These are phyloP conservation scores for Canna indica DNA, from an alignment of 176 grass and related monocot genomes.

Conservation along the genomic window DNA sequence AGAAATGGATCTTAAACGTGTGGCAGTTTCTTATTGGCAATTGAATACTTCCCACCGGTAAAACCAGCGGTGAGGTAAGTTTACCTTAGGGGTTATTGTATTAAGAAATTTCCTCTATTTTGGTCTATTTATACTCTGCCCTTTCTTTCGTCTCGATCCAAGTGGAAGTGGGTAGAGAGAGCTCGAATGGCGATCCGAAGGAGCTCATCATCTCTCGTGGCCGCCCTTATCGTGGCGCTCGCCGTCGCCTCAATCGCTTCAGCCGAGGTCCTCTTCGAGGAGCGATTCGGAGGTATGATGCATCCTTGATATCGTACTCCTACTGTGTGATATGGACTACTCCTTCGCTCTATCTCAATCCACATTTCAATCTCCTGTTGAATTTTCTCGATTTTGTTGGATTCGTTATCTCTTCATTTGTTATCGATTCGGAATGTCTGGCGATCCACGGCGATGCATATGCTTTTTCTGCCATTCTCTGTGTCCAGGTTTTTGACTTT, in stretches of 20 bases:
- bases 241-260: conserved; percentile 25
- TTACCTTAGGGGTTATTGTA: neutral
- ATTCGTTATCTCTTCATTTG: neutral
- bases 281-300: conserved; percentile 70
- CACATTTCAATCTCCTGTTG: neutral
- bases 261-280: conserved; percentile 69
- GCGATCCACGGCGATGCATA: neutral
- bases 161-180: neutral
- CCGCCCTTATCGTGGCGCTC: conserved; percentile 27
- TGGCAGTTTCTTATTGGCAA: too few relatives aligned
- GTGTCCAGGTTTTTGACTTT: too few relatives aligned
- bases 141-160: neutral
- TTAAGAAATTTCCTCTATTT: neutral
- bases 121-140: conserved; percentile 1
- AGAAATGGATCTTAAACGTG: too few relatives aligned
- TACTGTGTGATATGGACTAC: neutral
- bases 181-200: conserved; percentile 27
- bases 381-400: neutral
- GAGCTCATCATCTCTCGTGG: conserved; percentile 20
- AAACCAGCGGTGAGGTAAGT: neutral
- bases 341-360: neutral
- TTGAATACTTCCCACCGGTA: too few relatives aligned
- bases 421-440: neutral
- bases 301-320: neutral
- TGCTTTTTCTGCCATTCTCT: neutral